Base-by-base conservation (phyloP, 371 early-diverging fungal genomes). In the Mortierella sp. region DNA sequence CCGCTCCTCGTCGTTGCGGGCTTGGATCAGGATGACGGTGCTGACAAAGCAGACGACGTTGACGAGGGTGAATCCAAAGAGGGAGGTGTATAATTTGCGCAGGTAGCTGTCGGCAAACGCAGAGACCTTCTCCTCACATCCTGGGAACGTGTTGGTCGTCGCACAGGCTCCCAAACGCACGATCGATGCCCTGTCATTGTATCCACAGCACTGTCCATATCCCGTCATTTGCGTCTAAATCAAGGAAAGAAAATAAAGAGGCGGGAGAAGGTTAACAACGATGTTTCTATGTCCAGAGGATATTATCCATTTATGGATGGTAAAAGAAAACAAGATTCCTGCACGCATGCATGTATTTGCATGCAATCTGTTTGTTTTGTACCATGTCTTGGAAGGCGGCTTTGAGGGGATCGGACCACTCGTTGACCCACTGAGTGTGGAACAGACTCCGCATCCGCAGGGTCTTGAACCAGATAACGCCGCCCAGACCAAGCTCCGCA, bases 1-100 rank as follows among this genome's bases (percentile, higher is more conserved):
- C 22, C 86, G 86, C 43, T 86, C 83, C 44, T 86, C 86, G 13
- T 85, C 86, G 55, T 86, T 86, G 14, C 81, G 69, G 16, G 86
- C 85, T 63, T 86, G 85, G 47, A 86, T 68, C 45, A 86, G 31
- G 61, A 85, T 79, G 13, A 86, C 58, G 3, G 79, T 76, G 50
- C 85, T 79, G 34, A 86, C 70, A 40, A 86, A 79, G 34, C 79
- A 75, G 22, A 85, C 64, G n/a, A 86, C 73, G 50, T 82, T 79
- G 4, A 85, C 76, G 14, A 77, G 55, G 2, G 85, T 85, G 66
- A 86, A 86, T 4, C 85, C 86, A 63, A 85, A 86, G 9, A 86
- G 76, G 8, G 85, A 74, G 11, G 86, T 86, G 53, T 82, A 86
- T 10, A 86, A 65, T 71, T 85, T 73, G 34, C 81, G 71, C 16